Evolutionary conservation across 768 basidiomycete species (phyloP).

Genomic region (Cystobasidium ongulense): DNA sequence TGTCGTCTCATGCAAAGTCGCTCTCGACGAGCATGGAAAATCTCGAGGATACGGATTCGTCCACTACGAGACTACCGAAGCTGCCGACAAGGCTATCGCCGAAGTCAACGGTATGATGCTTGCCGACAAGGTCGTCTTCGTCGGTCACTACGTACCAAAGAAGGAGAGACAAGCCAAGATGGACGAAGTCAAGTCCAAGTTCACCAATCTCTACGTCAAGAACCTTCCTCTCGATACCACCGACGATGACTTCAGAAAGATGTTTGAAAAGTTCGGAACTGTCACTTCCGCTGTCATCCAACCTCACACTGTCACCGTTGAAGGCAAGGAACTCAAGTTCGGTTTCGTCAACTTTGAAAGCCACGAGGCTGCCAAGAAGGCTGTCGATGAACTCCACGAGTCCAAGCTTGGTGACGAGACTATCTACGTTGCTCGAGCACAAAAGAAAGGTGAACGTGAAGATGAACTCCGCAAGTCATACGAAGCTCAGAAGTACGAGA

Average conservation of each 20-base stretch:
- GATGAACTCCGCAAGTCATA: conserved; percentile 88
- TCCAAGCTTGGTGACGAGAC: conserved; percentile 73
- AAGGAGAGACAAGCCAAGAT: conserved; percentile 98
- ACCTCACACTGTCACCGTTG: conserved; percentile 55
- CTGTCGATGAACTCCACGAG: conserved; percentile 84
- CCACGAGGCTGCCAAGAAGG: conserved; percentile 84
- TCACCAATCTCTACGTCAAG: conserved; percentile 98
- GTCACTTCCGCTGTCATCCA: conserved; percentile 85
- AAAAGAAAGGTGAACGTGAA: conserved; percentile 97
- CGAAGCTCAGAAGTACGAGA: conserved; percentile 94
- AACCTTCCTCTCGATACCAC: conserved; percentile 78
- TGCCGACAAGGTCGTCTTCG: conserved; percentile 99
- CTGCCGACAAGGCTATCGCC: conserved; percentile 91
- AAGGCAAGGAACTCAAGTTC: conserved; percentile 90
- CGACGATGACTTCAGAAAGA: conserved; percentile 72
- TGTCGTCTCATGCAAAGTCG: conserved; percentile 98
- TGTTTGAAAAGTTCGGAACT: conserved; percentile 67
- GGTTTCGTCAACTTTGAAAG: conserved; percentile 94
- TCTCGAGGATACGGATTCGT: conserved; percentile 98
- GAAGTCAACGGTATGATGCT: conserved; percentile 98
- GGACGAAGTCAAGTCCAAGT: conserved; percentile 93
- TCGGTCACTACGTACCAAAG: conserved; percentile 93
- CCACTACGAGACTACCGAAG: conserved; percentile 96
- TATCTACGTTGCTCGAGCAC: conserved; percentile 89
- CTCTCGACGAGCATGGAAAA: conserved; percentile 85